phyloP scores from a whole-genome alignment of 1,284 basidiomycete species.

The Austroboletus niveus region DNA sequence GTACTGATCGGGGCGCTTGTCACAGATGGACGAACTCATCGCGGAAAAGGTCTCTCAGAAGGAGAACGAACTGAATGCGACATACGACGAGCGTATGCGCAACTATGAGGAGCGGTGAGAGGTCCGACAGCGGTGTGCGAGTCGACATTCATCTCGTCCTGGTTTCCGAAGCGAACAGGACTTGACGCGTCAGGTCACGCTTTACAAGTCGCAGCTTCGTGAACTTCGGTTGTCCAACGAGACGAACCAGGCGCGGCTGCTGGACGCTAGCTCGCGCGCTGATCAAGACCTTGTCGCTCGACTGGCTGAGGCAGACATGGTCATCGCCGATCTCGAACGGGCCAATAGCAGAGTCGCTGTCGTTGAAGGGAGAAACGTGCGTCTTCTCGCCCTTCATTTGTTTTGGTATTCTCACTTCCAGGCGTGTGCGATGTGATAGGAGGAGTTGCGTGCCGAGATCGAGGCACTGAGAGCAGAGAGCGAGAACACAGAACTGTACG shows the following conservation, averaged over 20 bases:
- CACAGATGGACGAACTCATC: constrained; percentile 87
- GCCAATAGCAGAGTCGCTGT: constrained; percentile 90
- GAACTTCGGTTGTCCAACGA: constrained; percentile 91
- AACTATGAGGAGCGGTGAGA: constrained; percentile 91
- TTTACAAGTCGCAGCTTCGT: constrained; percentile 84
- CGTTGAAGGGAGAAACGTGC: constrained; percentile 89
- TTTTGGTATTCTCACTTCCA: neutral
- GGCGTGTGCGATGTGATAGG: constrained; percentile 44
- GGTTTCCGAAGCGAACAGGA: constrained; percentile 76
- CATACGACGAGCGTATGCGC: constrained; percentile 91
- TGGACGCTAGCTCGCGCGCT: constrained; percentile 86
- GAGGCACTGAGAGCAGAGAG: constrained; percentile 83
- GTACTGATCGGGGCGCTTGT: constrained; percentile 3
- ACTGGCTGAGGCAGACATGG: constrained; percentile 88
- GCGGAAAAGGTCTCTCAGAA: constrained; percentile 84
- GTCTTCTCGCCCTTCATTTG: constrained; percentile 17
- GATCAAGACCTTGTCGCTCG: constrained; percentile 90
- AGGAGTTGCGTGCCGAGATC: constrained; percentile 90
- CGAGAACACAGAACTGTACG: constrained; percentile 73
- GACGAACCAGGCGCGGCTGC: constrained; percentile 84
- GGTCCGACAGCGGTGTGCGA: neutral
- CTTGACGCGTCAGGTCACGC: constrained; percentile 80
- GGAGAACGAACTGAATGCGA: constrained; percentile 93
- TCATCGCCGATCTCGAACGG: constrained; percentile 88
- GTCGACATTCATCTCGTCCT: neutral